A percentile compares a stretch with the other conserved stretches of the same genome.
These are phyloP conservation scores for Rhizomucor miehei DNA, from an alignment of 371 early-diverging fungal species.

Conservation along the genomic window DNA sequence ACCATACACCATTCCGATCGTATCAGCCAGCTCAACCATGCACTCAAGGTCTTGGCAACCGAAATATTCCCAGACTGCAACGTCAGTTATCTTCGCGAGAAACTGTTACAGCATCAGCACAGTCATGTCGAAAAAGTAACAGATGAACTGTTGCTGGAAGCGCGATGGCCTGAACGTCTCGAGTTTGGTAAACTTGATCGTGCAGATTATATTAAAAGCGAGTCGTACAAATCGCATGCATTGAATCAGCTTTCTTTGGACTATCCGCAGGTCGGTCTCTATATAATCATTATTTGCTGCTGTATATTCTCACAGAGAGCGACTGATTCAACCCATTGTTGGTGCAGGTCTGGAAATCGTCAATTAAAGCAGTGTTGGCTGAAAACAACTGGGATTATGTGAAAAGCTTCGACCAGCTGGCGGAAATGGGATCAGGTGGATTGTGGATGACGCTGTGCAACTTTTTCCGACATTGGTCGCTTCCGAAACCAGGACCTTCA, in stretches of 20 bases:
- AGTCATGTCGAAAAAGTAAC: constrained; percentile 39
- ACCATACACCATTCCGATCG: neutral
- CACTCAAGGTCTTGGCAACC: constrained; percentile 34
- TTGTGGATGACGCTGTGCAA: constrained; percentile 37
- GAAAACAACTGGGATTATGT: constrained; percentile 57
- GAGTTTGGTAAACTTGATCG: constrained; percentile 32
- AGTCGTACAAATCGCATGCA: constrained; percentile 35
- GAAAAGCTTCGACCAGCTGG: constrained; percentile 34
- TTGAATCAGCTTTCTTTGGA: constrained; percentile 26
- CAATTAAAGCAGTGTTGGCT: constrained; percentile 54
- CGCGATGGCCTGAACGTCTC: constrained; percentile 29
- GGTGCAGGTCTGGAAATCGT: constrained; percentile 46
- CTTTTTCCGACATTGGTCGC: constrained; percentile 32
- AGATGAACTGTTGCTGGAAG: constrained; percentile 19
- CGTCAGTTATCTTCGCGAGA: constrained; percentile 33
- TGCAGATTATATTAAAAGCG: constrained; percentile 32
- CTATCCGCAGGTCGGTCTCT: constrained; percentile 37
- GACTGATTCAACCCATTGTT: too few species aligned
- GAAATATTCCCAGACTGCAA: constrained; percentile 56
- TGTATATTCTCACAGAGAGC: too few species aligned
- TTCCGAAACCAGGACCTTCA: constrained; percentile 1
- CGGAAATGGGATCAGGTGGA: constrained; percentile 40
- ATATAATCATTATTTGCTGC: constrained; percentile 2
- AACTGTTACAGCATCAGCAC: constrained; percentile 19
- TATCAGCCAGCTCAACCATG: constrained; percentile 25